phyloP scores from a whole-genome alignment of 768 basidiomycete genomes.

The Phallus indusiatus region DNA sequence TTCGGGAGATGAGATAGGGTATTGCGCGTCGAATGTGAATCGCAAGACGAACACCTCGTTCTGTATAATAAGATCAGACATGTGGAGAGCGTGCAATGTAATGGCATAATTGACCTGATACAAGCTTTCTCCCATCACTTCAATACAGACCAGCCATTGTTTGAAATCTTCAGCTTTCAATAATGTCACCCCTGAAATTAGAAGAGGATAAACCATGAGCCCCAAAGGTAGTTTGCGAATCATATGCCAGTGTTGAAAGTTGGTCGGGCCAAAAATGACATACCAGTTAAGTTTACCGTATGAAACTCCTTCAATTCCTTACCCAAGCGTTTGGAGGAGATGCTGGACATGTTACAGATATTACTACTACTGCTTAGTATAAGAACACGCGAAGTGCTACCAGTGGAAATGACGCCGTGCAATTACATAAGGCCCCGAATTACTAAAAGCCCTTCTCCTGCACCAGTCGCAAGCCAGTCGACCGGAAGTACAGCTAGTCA shows the following conservation, averaged over 20 bases:
- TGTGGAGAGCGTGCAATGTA: not conserved
- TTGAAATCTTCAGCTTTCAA: conserved; percentile 68
- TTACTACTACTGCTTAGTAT: no score
- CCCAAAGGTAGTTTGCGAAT: conserved; percentile 1
- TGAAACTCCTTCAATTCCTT: conserved; percentile 68
- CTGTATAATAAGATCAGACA: conserved; percentile 25
- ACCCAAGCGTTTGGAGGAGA: conserved; percentile 52
- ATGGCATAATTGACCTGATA: conserved; percentile 44
- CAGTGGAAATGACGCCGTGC: no score
- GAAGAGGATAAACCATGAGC: conserved; percentile 6
- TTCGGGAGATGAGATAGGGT: conserved; percentile 82
- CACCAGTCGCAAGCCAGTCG: no score
- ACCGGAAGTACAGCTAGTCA: no score
- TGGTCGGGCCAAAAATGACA: conserved; percentile 9
- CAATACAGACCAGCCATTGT: conserved; percentile 70
- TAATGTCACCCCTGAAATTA: conserved; percentile 74
- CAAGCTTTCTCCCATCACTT: conserved; percentile 75
- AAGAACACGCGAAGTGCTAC: no score
- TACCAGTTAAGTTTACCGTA: conserved; percentile 56
- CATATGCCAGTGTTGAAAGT: not conserved
- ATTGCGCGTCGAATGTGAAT: conserved; percentile 73
- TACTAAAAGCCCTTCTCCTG: no score
- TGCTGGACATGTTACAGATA: conserved; percentile 40
- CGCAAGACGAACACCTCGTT: conserved; percentile 68
- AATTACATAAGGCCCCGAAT: no score